These are phyloP conservation scores for Pseudoneurospora amorphoporcata DNA, from an alignment of 495 filamentous ascomycete species.

Conservation along the genomic window DNA sequence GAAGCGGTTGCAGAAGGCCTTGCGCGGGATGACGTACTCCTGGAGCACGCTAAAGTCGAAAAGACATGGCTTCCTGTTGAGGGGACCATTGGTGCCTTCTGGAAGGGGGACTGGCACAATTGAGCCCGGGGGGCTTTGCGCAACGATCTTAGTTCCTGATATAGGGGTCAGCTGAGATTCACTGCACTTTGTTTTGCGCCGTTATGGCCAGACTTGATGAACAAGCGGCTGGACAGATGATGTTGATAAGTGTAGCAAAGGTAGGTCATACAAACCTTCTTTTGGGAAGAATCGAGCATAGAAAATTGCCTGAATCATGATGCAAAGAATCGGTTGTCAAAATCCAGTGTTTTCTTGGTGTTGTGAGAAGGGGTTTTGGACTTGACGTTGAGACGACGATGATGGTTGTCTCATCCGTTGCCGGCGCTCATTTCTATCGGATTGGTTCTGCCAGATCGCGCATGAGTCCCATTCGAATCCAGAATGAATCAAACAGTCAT, in stretches of 20 bases:
- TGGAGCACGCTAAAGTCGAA: slow-evolving; percentile 75
- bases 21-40: slow-evolving; percentile 85
- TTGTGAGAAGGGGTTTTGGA: not conserved
- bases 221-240: not conserved
- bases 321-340: not conserved
- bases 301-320: slow-evolving; percentile 91
- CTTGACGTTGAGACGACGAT: not conserved
- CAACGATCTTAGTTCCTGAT: slow-evolving; percentile 68
- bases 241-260: not conserved
- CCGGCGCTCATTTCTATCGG: not conserved
- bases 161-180: not conserved
- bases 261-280: slow-evolving; percentile 49
- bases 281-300: slow-evolving; percentile 86
- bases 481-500: not conserved
- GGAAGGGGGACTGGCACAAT: slow-evolving; percentile 48
- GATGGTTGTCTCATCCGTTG: not conserved
- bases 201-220: not conserved
- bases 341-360: not conserved
- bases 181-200: not conserved
- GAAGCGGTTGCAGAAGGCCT: slow-evolving; percentile 81
- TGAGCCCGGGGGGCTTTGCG: slow-evolving; percentile 61
- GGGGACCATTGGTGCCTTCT: slow-evolving; percentile 30
- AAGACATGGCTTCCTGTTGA: slow-evolving; percentile 48
- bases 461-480: not conserved
- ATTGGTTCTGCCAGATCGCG: not conserved